Percentiles rank a stretch among this genome's conserved stretches.
phyloP scores from a whole-genome alignment of 345 rosid genomes.

The Chamaenerion angustifolium region DNA sequence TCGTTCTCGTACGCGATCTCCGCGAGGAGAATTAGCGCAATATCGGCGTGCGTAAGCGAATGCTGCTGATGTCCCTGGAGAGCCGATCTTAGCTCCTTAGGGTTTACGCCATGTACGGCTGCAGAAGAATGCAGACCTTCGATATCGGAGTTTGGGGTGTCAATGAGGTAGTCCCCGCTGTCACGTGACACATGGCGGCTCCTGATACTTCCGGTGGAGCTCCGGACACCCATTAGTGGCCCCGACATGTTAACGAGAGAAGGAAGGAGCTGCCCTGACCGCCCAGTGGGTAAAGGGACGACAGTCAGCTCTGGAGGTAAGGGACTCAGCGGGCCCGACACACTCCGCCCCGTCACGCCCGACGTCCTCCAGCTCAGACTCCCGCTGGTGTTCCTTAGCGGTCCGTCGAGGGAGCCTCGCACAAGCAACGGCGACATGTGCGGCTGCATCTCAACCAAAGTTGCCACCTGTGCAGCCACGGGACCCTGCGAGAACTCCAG shows the following conservation, averaged over 20 bases:
- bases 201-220: conserved; percentile 87
- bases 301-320: conserved; percentile 86
- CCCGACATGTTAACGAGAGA: conserved; percentile 89
- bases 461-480: conserved; percentile 50
- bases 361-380: conserved; percentile 91
- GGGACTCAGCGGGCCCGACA: conserved; percentile 83
- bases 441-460: conserved; percentile 71
- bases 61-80: conserved; percentile 99
- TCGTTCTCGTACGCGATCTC: conserved; percentile 98
- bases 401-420: conserved; percentile 92
- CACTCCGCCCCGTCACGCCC: conserved; percentile 75
- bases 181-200: conserved; percentile 96
- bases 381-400: conserved; percentile 84
- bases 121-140: conserved; percentile 67
- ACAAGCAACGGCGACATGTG: conserved; percentile 97
- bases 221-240: conserved; percentile 85
- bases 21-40: conserved; percentile 89
- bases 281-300: conserved; percentile 71
- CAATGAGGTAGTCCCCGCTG: conserved; percentile 90
- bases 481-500: conserved; percentile 98
- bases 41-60: conserved; percentile 95
- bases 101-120: conserved; percentile 61
- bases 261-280: conserved; percentile 91
- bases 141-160: conserved; percentile 91
- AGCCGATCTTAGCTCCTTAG: conserved; percentile 95